Percentiles rank a stretch among this genome's conserved stretches.
phyloP scores from a whole-genome alignment of 208 protist species.

The Trypanosoma platydactyli region DNA sequence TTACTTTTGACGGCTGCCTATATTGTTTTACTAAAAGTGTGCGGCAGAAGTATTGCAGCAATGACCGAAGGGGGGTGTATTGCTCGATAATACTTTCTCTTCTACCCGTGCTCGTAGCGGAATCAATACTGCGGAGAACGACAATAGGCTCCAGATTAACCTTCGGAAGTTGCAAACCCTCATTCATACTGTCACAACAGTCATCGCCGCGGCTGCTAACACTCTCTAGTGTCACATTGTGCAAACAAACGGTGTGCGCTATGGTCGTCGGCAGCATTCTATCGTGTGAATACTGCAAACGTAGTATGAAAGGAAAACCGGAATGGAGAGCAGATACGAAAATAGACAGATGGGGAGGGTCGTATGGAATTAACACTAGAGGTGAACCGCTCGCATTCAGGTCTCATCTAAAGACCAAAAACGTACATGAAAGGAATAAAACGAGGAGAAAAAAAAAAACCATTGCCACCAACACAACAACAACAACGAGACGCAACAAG shows the following conservation, averaged over 20 bases:
- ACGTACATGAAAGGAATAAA: too few relatives aligned
- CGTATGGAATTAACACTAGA: too few relatives aligned
- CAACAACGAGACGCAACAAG: too few relatives aligned
- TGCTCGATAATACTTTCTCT: constrained; percentile 28
- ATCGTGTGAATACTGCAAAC: too few relatives aligned
- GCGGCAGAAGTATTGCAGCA: constrained; percentile 34
- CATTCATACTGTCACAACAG: neutral
- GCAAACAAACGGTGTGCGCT: constrained; percentile 24
- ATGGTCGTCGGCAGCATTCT: constrained; percentile 7
- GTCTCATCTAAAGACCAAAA: too few relatives aligned
- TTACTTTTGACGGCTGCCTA: constrained; percentile 8
- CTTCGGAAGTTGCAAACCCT: neutral
- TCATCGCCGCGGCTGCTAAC: too few relatives aligned
- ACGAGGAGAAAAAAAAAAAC: too few relatives aligned
- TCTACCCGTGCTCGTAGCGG: neutral
- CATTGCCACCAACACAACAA: too few relatives aligned
- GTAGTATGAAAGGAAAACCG: neutral
- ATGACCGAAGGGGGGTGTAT: constrained; percentile 24
- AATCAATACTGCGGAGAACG: constrained; percentile 2
- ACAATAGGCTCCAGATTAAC: constrained; percentile 22
- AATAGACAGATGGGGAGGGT: constrained; percentile 15
- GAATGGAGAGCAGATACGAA: constrained; percentile 7
- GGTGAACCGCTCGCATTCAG: too few relatives aligned
- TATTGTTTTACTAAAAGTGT: constrained; percentile 25
- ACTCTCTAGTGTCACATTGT: constrained; percentile 8